Base-by-base conservation (phyloP, 2,329 filamentous ascomycete genomes). In the Aspergillus japonicus region DNA sequence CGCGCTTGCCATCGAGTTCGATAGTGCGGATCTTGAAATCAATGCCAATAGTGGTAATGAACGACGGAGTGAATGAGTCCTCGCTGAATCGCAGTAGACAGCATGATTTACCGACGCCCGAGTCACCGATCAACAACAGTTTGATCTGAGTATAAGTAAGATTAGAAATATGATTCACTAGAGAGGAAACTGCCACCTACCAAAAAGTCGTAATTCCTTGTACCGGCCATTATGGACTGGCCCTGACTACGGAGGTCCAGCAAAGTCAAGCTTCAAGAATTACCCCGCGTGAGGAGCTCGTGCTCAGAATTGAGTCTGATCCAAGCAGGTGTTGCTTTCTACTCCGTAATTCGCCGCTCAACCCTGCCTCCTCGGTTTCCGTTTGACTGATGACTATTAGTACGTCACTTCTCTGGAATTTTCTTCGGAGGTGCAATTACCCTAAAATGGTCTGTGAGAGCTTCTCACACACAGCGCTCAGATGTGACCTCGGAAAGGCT, bases 1-100 rank as follows among this genome's bases (percentile, higher is more conserved):
- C 95, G 64, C 94, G 87, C 87, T 99, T 99, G 76, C 94, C 94
- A 80, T 99, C 95, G 69, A 99, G 85, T 82, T 99, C 95, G 81
- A 99, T 99, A 66, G 95, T 99, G 68, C 95, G 87, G 77, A 99
- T 99, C 86, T 99, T 99, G 84, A 99, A 99, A 82, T 99, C 95
- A 82, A 99, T 98, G 69, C 95, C 95, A 80, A 99, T 99, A 64
- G 95, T 99, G 64, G 93, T 96, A 83, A 97, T 97, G 84, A 96
- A 97, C 70, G 92, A 96, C 48, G 93, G 93, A 56, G 93, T 97
- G 82, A 96, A 97, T 50, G 91, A 96, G 83, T 97, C 93, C 81
- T 97, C 93, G 80, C 92, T 96, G 83, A 97, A 97, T 71, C 93
- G 91, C 75, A 97, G 83, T 77, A 97, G 85, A 80, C 93, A 96